Percentiles rank a stretch among this genome's conserved stretches.
phyloP scores from a whole-genome alignment of 495 filamentous ascomycete species.

The Neurospora sp. region DNA sequence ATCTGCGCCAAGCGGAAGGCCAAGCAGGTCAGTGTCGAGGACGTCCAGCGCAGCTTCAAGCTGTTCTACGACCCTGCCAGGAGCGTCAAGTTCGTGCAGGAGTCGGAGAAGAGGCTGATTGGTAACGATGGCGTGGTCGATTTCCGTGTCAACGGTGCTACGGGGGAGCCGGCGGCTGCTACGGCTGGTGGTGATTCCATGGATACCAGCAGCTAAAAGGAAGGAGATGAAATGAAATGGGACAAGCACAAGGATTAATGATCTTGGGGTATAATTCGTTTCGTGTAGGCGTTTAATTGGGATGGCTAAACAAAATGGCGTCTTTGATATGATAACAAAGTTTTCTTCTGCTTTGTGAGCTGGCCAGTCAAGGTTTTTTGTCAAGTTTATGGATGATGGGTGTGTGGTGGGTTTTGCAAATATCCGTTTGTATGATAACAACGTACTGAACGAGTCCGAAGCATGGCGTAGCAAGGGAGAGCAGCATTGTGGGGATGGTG shows the following conservation, averaged over 20 bases:
- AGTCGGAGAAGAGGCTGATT: conserved; percentile 89
- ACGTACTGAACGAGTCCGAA: not conserved
- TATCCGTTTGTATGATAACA: not conserved
- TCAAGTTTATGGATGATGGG: not conserved
- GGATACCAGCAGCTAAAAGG: conserved; percentile 49
- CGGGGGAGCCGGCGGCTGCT: not conserved
- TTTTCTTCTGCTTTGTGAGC: not conserved
- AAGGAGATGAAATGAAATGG: not conserved
- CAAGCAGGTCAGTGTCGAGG: conserved; percentile 68
- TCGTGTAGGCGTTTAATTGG: not conserved
- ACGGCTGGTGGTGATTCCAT: conserved; percentile 55
- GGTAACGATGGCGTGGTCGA: conserved; percentile 72
- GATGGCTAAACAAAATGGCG: not conserved
- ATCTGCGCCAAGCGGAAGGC: conserved; percentile 67
- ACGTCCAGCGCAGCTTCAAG: conserved; percentile 86
- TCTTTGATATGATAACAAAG: not conserved
- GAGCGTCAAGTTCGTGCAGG: conserved; percentile 80
- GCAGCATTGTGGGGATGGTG: not conserved
- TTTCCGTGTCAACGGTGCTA: conserved; percentile 50
- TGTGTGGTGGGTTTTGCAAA: not conserved
- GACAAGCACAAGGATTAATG: not conserved
- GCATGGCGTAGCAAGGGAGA: not conserved
- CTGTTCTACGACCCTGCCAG: conserved; percentile 85
- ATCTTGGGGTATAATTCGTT: not conserved
- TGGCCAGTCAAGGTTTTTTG: not conserved